Evolutionary conservation across 75 land plant species (phyloP).

Genomic region (Cupressus sempervirens): DNA sequence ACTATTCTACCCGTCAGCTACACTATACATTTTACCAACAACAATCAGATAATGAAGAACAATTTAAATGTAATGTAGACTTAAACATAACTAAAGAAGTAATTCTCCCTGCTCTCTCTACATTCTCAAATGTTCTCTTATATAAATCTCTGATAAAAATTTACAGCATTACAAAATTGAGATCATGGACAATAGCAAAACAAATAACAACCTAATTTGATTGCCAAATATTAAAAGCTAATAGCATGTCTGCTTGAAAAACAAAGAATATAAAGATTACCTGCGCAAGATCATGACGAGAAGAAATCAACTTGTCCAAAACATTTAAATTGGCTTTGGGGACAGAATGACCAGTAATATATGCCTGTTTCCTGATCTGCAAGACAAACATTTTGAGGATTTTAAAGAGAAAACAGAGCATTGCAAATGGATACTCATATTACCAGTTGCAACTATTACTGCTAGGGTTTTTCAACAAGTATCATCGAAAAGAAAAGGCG

Average conservation of each 20-base stretch:
- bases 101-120: background rate
- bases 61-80: background rate
- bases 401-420: background rate
- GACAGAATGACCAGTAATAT: constrained; percentile 65
- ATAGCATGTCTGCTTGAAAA: background rate
- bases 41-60: background rate
- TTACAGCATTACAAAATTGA: too few species aligned
- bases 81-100: background rate
- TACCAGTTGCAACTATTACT: too few species aligned
- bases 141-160: too few species aligned
- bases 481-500: too few species aligned
- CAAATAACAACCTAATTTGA: background rate
- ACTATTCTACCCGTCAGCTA: too few species aligned
- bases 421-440: too few species aligned
- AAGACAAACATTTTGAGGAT: background rate
- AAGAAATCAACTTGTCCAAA: constrained; percentile 71
- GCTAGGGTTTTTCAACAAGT: too few species aligned
- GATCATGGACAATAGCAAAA: background rate
- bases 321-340: constrained; percentile 76
- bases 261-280: constrained; percentile 21
- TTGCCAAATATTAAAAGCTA: background rate
- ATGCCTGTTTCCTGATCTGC: constrained; percentile 76
- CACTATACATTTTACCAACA: too few species aligned
- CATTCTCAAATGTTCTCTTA: too few species aligned
- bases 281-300: constrained; percentile 86